Percentiles rank a stretch among this genome's conserved stretches.
Conservation (phyloP, 352 stramenopile species). For the Phytophthora multivora region DNA sequence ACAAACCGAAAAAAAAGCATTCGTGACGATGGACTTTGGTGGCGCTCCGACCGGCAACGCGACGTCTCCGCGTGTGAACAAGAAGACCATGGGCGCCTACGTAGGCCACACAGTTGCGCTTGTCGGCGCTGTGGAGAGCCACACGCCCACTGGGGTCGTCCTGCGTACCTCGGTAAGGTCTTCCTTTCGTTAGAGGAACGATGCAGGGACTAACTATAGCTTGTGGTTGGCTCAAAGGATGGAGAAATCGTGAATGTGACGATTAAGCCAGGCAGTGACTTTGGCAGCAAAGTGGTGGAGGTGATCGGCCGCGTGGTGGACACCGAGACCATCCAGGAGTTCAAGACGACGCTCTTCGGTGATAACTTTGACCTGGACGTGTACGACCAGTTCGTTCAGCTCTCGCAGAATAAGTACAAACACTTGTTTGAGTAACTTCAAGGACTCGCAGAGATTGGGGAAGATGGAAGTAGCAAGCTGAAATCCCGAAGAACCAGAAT, state of each 20-base stretch:
- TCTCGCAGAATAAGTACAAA: conserved; percentile 76
- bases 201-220: not conserved
- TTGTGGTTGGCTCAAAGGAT: conserved; percentile 45
- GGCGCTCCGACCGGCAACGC: conserved; percentile 40
- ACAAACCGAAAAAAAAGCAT: not conserved
- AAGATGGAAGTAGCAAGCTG: no score
- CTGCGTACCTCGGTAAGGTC: conserved; percentile 70
- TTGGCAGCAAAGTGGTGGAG: conserved; percentile 85
- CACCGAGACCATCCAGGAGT: conserved; percentile 77
- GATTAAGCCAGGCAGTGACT: conserved; percentile 73
- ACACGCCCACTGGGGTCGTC: conserved; percentile 71
- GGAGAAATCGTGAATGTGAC: conserved; percentile 81
- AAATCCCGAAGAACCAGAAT: conserved; percentile 15
- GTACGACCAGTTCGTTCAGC: conserved; percentile 84
- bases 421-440: conserved; percentile 65
- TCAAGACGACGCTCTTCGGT: conserved; percentile 85
- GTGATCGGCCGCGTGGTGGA: conserved; percentile 83
- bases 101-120: conserved; percentile 75
- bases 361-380: conserved; percentile 83
- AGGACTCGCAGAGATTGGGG: no score
- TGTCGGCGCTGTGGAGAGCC: conserved; percentile 75
- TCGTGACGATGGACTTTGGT: conserved; percentile 56
- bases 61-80: conserved; percentile 86
- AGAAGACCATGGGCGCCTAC: conserved; percentile 68
- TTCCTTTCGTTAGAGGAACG: no score